A percentile compares a stretch with the other conserved stretches of the same genome.
phyloP scores from a whole-genome alignment of 768 basidiomycete genomes.

The Chalciporus chontae region DNA sequence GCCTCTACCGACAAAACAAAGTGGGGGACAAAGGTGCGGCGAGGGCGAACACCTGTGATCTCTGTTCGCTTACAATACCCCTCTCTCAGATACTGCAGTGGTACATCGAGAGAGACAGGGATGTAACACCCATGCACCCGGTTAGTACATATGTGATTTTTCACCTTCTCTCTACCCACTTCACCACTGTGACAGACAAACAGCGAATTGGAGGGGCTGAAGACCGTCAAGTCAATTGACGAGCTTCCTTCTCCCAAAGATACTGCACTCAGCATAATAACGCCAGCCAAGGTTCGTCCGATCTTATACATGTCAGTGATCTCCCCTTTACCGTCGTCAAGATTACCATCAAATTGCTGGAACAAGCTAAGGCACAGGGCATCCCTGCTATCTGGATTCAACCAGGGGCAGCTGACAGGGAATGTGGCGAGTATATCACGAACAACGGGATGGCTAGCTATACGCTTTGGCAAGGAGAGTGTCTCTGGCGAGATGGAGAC shows the following conservation, averaged over 20 bases:
- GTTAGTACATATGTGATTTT: constrained; percentile 36
- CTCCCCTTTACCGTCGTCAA: constrained; percentile 24
- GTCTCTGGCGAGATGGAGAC: constrained; percentile 78
- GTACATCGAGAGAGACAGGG: constrained; percentile 58
- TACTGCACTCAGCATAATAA: constrained; percentile 78
- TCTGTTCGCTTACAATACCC: neutral
- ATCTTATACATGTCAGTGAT: neutral
- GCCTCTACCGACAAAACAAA: constrained; percentile 78
- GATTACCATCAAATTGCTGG: constrained; percentile 67
- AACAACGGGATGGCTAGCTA: constrained; percentile 59
- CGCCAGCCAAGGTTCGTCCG: constrained; percentile 58
- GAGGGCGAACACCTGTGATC: neutral
- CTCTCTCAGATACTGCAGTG: constrained; percentile 65
- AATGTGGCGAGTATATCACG: constrained; percentile 61
- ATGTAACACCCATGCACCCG: constrained; percentile 73
- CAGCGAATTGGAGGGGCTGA: constrained; percentile 60
- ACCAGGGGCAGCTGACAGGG: constrained; percentile 75
- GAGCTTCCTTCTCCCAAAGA: constrained; percentile 57
- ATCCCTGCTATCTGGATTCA: constrained; percentile 86
- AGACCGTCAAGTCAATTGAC: constrained; percentile 51
- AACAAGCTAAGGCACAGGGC: constrained; percentile 64
- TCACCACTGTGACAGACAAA: constrained; percentile 50
- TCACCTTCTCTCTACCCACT: neutral
- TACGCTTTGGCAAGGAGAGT: constrained; percentile 82
- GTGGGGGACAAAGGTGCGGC: constrained; percentile 67